Evolutionary conservation across 306 rosid genomes (phyloP).

Genomic region (Ormosia emarginata): DNA sequence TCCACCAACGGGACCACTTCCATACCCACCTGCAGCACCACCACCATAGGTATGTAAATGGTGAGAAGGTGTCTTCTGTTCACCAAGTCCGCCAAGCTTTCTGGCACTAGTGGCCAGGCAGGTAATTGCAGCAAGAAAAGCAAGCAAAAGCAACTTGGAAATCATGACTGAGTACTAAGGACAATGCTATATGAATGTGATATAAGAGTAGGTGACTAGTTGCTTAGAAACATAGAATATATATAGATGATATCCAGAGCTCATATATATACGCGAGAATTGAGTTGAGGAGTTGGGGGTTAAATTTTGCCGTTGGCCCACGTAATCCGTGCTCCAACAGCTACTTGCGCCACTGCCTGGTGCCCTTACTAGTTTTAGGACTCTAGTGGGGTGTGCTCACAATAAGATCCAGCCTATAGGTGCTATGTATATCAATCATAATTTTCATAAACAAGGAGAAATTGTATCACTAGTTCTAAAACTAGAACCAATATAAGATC

Average conservation of each 20-base stretch:
- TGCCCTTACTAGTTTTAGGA: neutral
- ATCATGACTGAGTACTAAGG: neutral
- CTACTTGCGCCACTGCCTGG: neutral
- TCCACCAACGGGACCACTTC: constrained; percentile 14
- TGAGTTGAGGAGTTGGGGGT: neutral
- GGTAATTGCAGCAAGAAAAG: constrained; percentile 23
- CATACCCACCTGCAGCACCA: constrained; percentile 1
- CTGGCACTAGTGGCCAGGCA: constrained; percentile 27
- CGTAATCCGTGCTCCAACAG: constrained; percentile 32
- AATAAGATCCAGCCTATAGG: neutral
- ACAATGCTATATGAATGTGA: neutral
- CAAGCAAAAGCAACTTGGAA: constrained; percentile 38
- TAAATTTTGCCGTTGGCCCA: constrained; percentile 18
- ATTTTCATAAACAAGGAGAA: neutral
- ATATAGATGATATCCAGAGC: neutral
- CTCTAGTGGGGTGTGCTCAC: neutral
- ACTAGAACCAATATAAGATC: neutral
- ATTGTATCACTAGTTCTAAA: neutral
- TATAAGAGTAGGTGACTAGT: neutral
- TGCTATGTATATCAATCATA: neutral
- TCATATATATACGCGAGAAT: neutral
- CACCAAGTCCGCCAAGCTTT: constrained; percentile 25
- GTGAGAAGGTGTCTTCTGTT: constrained; percentile 20
- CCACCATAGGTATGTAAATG: constrained; percentile 32
- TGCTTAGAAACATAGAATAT: neutral